These are phyloP conservation scores for Candida chilensis DNA, from an alignment of 805 yeast genomes.

Conservation along the genomic window DNA sequence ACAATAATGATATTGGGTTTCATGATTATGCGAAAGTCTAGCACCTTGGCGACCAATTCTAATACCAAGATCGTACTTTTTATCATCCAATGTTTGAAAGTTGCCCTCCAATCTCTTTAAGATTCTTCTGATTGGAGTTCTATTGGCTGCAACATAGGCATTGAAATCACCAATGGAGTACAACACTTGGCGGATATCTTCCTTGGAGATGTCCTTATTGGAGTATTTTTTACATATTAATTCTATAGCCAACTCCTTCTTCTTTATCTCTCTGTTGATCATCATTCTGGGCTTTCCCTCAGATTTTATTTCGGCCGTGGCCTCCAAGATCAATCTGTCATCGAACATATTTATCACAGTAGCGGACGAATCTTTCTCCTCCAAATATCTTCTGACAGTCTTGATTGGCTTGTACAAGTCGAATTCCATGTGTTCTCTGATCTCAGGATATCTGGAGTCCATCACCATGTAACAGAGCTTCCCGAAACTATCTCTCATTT, in stretches of 20 bases:
- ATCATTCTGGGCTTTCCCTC: constrained; percentile 43
- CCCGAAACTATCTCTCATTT: constrained; percentile 73
- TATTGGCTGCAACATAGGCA: constrained; percentile 60
- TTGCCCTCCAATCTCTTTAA: constrained; percentile 33
- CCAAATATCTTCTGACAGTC: constrained; percentile 45
- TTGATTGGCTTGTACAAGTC: constrained; percentile 65
- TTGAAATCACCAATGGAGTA: constrained; percentile 78
- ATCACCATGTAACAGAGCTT: constrained; percentile 76
- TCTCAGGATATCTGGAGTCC: constrained; percentile 73
- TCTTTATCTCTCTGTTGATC: constrained; percentile 50
- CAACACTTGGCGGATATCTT: constrained; percentile 60
- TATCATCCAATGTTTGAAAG: constrained; percentile 22
- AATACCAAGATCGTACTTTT: constrained; percentile 47
- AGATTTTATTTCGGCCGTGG: constrained; percentile 61
- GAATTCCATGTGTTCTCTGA: constrained; percentile 63
- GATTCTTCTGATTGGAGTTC: constrained; percentile 60
- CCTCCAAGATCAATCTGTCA: constrained; percentile 50
- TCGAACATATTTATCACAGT: constrained; percentile 35
- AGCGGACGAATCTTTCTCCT: constrained; percentile 23
- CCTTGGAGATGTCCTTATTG: constrained; percentile 34
- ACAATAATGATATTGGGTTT: constrained; percentile 66
- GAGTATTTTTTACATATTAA: constrained; percentile 40
- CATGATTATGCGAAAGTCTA: constrained; percentile 64
- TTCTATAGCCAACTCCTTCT: constrained; percentile 66
- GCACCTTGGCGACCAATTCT: constrained; percentile 61